Base-by-base conservation (phyloP, 192 early-diverging fungal genomes). In the Pecoramyces ruminantium region DNA sequence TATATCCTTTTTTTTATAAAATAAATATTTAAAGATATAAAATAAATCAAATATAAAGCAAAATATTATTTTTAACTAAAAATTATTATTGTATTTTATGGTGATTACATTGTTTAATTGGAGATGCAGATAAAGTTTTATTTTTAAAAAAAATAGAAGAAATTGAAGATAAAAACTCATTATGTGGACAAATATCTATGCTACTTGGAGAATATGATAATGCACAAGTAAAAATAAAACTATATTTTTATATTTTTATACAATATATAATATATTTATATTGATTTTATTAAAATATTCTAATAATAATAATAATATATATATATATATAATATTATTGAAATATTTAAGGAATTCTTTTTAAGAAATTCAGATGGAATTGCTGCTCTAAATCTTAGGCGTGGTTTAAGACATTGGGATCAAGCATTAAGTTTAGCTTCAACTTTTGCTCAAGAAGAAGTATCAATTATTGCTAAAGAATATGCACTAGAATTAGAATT, bases 361-460 rank as follows among this genome's bases (percentile, higher is more conserved):
- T 80, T 89, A 21, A 78, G 83, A 25, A 88, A 86, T 82, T 78
- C 82, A 27, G 79, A 88, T 28, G 87, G 87, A 29, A 82, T 81
- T 28, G 84, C 82, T 18, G 88, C 88, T 29, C 80, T 90, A n/a
- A 79, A 86, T 27, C 83, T 90, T 30, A 81, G 86, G 27, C 77
- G 85, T 3, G 83, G 87, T 77, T 79, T 90, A 77, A 82, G 85
- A 81, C 87, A 90, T 13, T 90, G 87, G 87, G 89, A 90, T 29
- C 86, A 88, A 77, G 89, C 89, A 3, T 79, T 90, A 80, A 78
- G 51, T 18, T 77, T 90, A 27, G 89, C 89, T 2, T 81, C 28
- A 6, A 87, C 82, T 12, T 82, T 88, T 30, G 79, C 83, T 11
- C 88, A 88, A 16, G 58, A 82, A 18, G 87, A 90, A 30, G 81